Base-by-base conservation (phyloP, 495 filamentous ascomycete species). In the Talaromyces liani region DNA sequence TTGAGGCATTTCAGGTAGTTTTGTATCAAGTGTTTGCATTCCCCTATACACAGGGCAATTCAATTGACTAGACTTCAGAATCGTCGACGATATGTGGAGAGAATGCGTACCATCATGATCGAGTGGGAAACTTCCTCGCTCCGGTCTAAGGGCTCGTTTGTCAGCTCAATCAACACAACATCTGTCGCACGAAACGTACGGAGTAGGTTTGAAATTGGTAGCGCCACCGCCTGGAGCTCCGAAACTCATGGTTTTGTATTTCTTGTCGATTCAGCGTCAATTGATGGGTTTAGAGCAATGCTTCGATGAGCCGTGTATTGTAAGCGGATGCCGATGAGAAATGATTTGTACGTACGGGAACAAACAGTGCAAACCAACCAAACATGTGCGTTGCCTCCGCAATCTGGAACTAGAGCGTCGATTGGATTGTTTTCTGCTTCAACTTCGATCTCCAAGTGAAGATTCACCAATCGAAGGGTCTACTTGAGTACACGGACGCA, bases 121-220 rank as follows among this genome's bases (percentile, higher is more conserved):
- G 53, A 98, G 87, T 24, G 94, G 94, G 70, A 98, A 98, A 73
- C 91, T 95, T 53, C 94, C 94, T 61, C 94, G 89, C 73, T 98
- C 91, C 0, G 94, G 94, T 57, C 92, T 95, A n/a, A 6, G n/a
- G 27, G 12, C 29, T 29, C 29, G 27, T 56, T 41, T 41, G 53
- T 60, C 34, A 41, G n/a, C 27, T 27, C 18, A 60, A 4, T 18
- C 41, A 41, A 41, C 25, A 10, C 16, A 22, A 20, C 4, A 60
- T 36, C n/a, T 9, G 45, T 36, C 3, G 20, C 12, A 25, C 39
- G 47, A 45, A 41, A 84, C 89, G 79, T 79, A 93, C 86, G 92
- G 92, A 16, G 79, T 81, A 39, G 92, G 92, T 71, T 92, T 95
- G 58, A 75, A 74, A 64, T 86, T 82, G 24, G 84, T 82, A 53